Evolutionary conservation across 2,329 filamentous ascomycete genomes (phyloP).

Genomic region (Neonectria ditissima): DNA sequence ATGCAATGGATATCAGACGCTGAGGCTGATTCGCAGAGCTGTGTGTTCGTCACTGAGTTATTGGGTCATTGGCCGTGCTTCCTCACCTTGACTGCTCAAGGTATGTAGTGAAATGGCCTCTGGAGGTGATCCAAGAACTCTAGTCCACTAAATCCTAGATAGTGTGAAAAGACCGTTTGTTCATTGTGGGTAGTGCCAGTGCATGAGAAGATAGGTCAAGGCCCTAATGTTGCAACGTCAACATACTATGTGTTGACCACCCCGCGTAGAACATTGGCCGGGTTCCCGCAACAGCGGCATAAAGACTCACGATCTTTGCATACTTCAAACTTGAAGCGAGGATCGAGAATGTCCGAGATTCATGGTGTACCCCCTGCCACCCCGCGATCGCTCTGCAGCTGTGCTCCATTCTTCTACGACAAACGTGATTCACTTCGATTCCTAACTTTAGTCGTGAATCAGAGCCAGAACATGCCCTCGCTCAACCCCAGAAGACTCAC

Average conservation of each 20-base stretch:
- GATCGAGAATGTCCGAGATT: background rate
- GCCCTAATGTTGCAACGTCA: background rate
- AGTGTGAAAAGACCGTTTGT: background rate
- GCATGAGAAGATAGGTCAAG: too few species aligned
- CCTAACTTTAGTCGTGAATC: background rate
- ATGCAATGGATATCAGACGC: background rate
- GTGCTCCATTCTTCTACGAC: background rate
- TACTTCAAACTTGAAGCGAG: background rate
- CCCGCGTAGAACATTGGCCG: background rate
- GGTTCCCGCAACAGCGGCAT: background rate
- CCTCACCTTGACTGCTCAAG: background rate
- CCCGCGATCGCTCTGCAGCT: background rate
- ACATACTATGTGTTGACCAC: too few species aligned
- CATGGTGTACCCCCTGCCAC: background rate
- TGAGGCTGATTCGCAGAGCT: background rate
- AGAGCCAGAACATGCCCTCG: background rate
- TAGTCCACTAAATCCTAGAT: background rate
- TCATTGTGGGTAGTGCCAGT: background rate
- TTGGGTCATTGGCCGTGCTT: background rate
- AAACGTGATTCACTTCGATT: background rate
- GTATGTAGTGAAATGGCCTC: background rate
- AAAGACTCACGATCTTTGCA: background rate
- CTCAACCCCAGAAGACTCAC: background rate
- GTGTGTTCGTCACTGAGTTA: background rate
- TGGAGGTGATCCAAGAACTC: background rate